Base-by-base conservation (phyloP, 139 green algal species). In the Picochlorum sp. region DNA sequence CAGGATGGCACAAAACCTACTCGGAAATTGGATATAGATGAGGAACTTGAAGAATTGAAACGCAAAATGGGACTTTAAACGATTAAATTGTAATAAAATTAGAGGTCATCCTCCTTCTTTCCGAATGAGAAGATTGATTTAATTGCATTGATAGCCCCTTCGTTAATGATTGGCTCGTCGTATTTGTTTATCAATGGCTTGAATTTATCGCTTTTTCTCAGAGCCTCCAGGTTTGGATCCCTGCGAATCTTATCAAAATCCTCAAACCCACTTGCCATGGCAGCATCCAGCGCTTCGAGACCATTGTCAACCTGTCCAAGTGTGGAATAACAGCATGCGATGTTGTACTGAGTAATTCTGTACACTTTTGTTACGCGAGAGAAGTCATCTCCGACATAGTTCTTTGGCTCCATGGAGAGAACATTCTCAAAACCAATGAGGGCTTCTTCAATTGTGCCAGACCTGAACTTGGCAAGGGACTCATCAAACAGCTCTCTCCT, bases 371-470 rank as follows among this genome's bases (percentile, higher is more conserved):
- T 95, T 3, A 90, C 77, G 20, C 85, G 82, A 3, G 77, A 80
- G 71, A 96, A 92, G 79, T 95, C 86, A 77, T 96, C 89, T 14
- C 90, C 87, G 45, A 96, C 81, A 75, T 88, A 96, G 71, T 95
- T 95, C 64, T 83, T 82, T 15, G 92, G 88, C 81, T 98, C 87
- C 71, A 97, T 73, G 8, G 80, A 69, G 14, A 96, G 74, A 28
- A 99, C 91, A 52, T 97, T 91, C 78, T 98, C 92, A 79, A 98
- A 98, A 66, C 92, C 83, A 14, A 96, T 77, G 60, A 99, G 80
- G 3, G 93, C 86, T 77, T 77, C 69, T 67, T 93, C 84, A 52
- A 90, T 71, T 45, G 91, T 75, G 20, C 72, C 73, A 49, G 58
- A 52, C 62, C 89, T 88, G 85, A 95, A 98, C 61, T 90, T 86